A percentile compares a stretch with the other conserved stretches of the same genome.
These are phyloP conservation scores for Amoebophrya sp. DNA, from an alignment of 169 alveolate genomes.

Conservation along the genomic window DNA sequence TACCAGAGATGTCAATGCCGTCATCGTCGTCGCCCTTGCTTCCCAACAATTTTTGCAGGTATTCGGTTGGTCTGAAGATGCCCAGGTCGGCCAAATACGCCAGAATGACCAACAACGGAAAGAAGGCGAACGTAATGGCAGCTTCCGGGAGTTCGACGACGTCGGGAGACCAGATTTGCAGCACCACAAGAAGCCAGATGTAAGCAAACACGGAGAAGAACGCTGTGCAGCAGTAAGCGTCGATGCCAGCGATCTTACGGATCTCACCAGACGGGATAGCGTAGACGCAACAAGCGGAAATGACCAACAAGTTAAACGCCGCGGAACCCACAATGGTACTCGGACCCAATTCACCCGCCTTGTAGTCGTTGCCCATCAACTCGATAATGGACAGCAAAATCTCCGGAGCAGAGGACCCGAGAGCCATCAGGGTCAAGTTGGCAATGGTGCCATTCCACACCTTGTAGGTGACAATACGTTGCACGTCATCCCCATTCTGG, in stretches of 20 bases:
- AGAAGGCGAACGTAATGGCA: background rate
- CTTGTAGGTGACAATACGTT: background rate
- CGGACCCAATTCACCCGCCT: background rate
- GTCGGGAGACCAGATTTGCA: background rate
- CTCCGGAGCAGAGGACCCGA: conserved; percentile 12
- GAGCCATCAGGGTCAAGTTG: conserved; percentile 21
- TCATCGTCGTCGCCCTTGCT: background rate
- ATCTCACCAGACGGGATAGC: background rate
- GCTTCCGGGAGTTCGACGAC: background rate
- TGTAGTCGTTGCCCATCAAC: background rate
- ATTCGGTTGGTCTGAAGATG: background rate
- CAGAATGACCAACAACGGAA: background rate
- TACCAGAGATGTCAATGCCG: background rate
- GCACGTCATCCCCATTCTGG: background rate
- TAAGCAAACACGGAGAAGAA: background rate
- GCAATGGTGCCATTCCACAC: conserved; percentile 5
- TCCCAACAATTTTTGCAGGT: background rate
- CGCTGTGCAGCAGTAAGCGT: background rate
- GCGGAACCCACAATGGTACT: background rate
- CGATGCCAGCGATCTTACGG: background rate
- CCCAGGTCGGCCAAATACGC: background rate
- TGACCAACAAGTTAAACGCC: background rate
- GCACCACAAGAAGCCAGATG: background rate
- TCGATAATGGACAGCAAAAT: background rate
- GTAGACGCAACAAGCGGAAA: background rate